Evolutionary conservation across 495 filamentous ascomycete species (phyloP), one percentile per base, ranked within the genome.

Genomic region (Penicillium mononematosum): DNA sequence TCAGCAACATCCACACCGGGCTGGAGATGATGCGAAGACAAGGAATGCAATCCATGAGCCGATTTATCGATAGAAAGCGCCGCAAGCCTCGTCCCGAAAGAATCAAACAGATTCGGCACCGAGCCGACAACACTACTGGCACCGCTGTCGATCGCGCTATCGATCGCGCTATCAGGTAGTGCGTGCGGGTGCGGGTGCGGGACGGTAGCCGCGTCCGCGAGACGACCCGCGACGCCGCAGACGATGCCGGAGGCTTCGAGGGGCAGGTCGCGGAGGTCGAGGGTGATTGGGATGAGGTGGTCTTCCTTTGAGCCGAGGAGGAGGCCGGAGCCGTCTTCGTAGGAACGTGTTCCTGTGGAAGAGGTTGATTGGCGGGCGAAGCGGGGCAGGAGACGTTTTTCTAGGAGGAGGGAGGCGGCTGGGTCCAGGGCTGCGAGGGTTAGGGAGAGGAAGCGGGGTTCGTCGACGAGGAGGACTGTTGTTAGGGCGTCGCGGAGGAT

Each of bases 161-260:
- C 27, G 27, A 0, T 7, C 7, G 22, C 22, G 22, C 3, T 24
- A 24, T 24, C 22, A 24, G 22, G 22, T 22, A 24, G 24, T 0
- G 24, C 24, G 24, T 24, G 24, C 24, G 24, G 2, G 5, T 16
- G 34, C 14, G 14, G 9, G 60, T 20, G 48, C 45, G 4, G 61
- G n/a, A 20, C 39, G 20, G 73, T 64, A 14, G 72, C 72, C 19
- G 75, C 82, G 20, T 83, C 82, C 2, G 90, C 88, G 41, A 96
- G 77, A 58, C 83, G 82, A 14, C 90, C 88, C 1, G 92, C 92
- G 19, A 97, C 89, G 8, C 92, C 92, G 62, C 91, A 96, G 36
- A 97, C 90, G 52, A 97, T 96, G 34, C 94, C 94, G 1, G 91
- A 96, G 4, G 90, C 91, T 70, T 96, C 92, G 22, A 92, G 79